Conservation (phyloP, 2,329 filamentous ascomycete genomes). For the Myriosclerotinia scirpicola region DNA sequence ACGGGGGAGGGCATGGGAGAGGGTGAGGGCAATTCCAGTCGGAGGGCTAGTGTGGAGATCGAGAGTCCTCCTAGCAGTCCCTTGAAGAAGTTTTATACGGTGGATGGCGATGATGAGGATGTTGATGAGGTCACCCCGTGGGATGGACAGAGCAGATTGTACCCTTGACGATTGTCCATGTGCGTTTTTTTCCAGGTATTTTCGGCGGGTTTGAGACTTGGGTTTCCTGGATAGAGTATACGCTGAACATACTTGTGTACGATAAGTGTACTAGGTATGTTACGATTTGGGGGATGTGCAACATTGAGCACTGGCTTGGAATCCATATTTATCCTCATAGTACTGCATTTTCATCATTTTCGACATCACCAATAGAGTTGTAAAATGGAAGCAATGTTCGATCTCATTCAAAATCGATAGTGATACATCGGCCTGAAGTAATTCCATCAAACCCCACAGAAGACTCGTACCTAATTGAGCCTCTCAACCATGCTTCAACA, state of each 20-base stretch:
- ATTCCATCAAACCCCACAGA: constrained; percentile 11
- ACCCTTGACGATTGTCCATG: background rate
- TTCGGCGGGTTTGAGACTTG: background rate
- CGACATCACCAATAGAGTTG: constrained; percentile 9
- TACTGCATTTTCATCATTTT: background rate
- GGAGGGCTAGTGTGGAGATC: constrained; percentile 12
- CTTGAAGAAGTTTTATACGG: constrained; percentile 24
- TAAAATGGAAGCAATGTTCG: constrained; percentile 15
- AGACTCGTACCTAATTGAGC: constrained; percentile 7
- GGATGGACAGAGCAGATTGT: background rate
- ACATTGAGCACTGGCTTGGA: background rate
- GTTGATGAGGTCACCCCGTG: constrained; percentile 12
- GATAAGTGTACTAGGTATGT: background rate
- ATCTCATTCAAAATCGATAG: constrained; percentile 19
- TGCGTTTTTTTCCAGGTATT: background rate
- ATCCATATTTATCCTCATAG: background rate
- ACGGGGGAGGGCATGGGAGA: background rate
- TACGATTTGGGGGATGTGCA: background rate
- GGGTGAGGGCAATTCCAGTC: background rate
- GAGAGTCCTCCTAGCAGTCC: constrained; percentile 24
- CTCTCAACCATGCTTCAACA: background rate
- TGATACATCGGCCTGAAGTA: constrained; percentile 9
- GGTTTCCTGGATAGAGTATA: background rate
- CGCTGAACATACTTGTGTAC: background rate
- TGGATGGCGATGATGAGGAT: constrained; percentile 17